Percentiles rank a stretch among this genome's conserved stretches.
Evolutionary conservation across 441 rosid genomes (phyloP).

Genomic region (Erysimum pusillum): DNA sequence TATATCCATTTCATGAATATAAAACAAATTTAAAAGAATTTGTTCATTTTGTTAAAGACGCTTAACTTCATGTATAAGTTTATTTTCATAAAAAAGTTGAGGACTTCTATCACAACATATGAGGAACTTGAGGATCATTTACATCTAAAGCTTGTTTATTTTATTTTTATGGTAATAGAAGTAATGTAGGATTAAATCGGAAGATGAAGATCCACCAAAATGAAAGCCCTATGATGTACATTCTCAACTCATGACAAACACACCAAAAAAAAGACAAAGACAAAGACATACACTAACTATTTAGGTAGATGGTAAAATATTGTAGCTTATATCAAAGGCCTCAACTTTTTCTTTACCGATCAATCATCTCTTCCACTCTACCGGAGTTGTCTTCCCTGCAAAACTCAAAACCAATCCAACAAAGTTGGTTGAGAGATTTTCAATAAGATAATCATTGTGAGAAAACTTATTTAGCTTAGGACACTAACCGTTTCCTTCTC

Average conservation of each 20-base stretch:
- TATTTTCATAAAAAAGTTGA: neutral
- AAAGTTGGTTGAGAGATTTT: constrained; percentile 22
- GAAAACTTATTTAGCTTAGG: constrained; percentile 28
- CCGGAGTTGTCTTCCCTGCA: constrained; percentile 72
- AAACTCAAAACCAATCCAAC: no score
- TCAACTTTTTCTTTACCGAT: constrained; percentile 28
- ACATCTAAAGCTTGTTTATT: neutral
- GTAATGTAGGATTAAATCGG: constrained; percentile 15
- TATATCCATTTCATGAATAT: constrained; percentile 8
- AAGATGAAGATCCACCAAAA: constrained; percentile 2
- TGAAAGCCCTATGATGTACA: constrained; percentile 35
- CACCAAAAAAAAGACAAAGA: neutral
- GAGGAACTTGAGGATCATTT: neutral
- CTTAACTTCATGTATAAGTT: neutral
- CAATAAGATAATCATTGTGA: constrained; percentile 4
- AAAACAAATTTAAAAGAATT: neutral
- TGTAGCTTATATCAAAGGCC: constrained; percentile 25
- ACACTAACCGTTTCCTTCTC: constrained; percentile 75
- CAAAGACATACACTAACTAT: constrained; percentile 11
- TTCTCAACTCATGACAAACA: constrained; percentile 23
- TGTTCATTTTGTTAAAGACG: neutral
- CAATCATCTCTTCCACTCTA: constrained; percentile 76
- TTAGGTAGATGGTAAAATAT: constrained; percentile 25
- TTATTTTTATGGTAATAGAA: constrained; percentile 4
- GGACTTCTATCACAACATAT: no score